Percentiles rank a stretch among this genome's conserved stretches.
Evolutionary conservation across 2,329 filamentous ascomycete genomes (phyloP).

Genomic region (Truncatella angustata): DNA sequence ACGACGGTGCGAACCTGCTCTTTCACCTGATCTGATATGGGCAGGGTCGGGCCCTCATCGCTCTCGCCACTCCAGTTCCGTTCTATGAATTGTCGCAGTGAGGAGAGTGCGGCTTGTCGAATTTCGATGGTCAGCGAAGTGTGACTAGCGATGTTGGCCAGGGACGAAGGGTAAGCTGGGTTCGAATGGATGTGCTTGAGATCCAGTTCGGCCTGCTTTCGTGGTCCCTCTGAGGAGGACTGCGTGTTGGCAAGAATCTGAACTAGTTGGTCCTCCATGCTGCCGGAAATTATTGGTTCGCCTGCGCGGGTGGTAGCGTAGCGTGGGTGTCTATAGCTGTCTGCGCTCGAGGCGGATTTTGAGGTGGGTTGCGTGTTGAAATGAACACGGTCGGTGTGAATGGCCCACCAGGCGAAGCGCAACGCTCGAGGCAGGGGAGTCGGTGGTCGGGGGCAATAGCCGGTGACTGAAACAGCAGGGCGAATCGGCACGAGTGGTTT

Average conservation of each 20-base stretch:
- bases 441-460: too few relatives aligned
- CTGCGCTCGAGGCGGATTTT: background rate
- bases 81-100: conserved; percentile 80
- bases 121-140: conserved; percentile 69
- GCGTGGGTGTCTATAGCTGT: background rate
- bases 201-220: conserved; percentile 84
- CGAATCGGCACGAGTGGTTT: too few relatives aligned
- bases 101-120: conserved; percentile 79
- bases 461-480: too few relatives aligned
- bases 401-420: background rate
- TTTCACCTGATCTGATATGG: conserved; percentile 73
- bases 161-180: conserved; percentile 72
- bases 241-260: conserved; percentile 86
- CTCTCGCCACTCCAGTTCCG: conserved; percentile 78
- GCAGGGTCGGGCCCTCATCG: conserved; percentile 63
- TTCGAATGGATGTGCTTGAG: conserved; percentile 69
- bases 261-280: conserved; percentile 91
- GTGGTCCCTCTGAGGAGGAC: conserved; percentile 69
- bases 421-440: too few relatives aligned
- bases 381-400: background rate
- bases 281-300: conserved; percentile 17
- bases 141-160: conserved; percentile 79
- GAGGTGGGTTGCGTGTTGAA: background rate
- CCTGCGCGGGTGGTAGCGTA: background rate
- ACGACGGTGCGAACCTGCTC: conserved; percentile 69